A percentile compares a stretch with the other conserved stretches of the same genome.
phyloP scores from a whole-genome alignment of 1,284 basidiomycete species.

The Tylopilus sp. region DNA sequence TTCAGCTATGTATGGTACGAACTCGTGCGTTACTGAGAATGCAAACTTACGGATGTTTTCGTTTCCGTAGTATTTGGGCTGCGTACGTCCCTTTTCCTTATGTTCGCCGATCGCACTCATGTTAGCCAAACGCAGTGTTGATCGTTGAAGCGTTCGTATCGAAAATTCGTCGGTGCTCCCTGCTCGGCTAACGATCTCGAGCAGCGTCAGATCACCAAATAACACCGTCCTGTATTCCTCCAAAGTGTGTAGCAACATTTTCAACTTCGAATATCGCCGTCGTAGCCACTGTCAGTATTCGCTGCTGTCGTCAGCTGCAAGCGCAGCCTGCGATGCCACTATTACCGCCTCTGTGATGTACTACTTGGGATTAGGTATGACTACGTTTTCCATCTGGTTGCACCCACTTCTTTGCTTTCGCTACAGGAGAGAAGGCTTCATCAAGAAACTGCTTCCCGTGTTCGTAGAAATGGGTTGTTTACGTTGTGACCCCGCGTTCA shows the following conservation, averaged over 20 bases:
- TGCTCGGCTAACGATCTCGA: background rate
- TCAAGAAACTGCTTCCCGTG: slow-evolving; percentile 9
- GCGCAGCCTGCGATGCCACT: slow-evolving; percentile 14
- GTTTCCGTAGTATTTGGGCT: slow-evolving; percentile 6
- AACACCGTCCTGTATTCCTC: background rate
- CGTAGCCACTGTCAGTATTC: slow-evolving; percentile 4
- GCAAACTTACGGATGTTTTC: background rate
- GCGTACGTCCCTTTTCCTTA: slow-evolving; percentile 4
- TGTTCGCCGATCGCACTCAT: background rate
- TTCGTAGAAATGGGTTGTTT: slow-evolving; percentile 18
- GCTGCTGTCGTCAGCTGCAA: slow-evolving; percentile 1
- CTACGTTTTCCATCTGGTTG: background rate
- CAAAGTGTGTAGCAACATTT: background rate
- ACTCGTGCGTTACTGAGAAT: background rate
- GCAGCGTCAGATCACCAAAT: slow-evolving; percentile 2
- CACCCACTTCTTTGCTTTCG: background rate
- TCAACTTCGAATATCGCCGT: background rate
- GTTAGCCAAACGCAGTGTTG: background rate
- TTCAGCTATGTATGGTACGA: slow-evolving; percentile 6
- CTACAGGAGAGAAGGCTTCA: slow-evolving; percentile 1
- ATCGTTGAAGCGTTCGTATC: background rate
- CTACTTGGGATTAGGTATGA: slow-evolving; percentile 15
- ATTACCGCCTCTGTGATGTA: slow-evolving; percentile 15
- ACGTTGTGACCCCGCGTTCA: slow-evolving; percentile 10
- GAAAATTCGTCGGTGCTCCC: background rate